A percentile compares a stretch with the other conserved stretches of the same genome.
These are phyloP conservation scores for Clonostachys byssicola DNA, from an alignment of 2,329 filamentous ascomycete genomes.

Conservation along the genomic window DNA sequence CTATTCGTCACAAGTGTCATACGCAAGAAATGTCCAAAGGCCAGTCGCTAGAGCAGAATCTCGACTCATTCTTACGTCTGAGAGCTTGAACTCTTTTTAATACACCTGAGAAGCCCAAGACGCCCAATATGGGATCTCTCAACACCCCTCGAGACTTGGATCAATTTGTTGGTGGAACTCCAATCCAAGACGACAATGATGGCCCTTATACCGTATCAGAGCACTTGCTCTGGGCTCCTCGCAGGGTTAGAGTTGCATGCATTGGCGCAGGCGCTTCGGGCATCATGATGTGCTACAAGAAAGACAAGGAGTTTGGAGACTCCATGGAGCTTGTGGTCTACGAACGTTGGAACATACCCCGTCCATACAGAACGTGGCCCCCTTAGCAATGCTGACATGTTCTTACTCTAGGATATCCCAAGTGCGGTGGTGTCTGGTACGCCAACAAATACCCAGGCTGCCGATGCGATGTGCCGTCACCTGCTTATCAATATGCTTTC, in stretches of 20 bases:
- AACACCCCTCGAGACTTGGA: background rate
- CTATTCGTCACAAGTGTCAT: too few species aligned
- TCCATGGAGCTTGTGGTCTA: background rate
- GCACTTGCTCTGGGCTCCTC: background rate
- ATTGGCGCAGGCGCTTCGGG: background rate
- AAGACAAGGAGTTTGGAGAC: background rate
- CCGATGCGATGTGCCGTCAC: constrained; percentile 49
- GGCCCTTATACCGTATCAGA: background rate
- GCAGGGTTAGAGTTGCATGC: background rate
- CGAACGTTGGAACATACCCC: background rate
- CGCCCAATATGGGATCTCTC: too few species aligned
- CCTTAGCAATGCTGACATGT: too few species aligned
- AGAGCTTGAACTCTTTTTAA: too few species aligned
- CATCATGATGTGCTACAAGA: background rate
- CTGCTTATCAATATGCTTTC: constrained; percentile 62
- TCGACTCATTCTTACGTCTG: too few species aligned
- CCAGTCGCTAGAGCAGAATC: too few species aligned
- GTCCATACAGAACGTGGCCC: too few species aligned
- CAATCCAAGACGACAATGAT: background rate
- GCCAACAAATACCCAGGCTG: constrained; percentile 19
- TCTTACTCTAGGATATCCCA: background rate
- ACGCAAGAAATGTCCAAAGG: too few species aligned
- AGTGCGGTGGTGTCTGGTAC: constrained; percentile 14
- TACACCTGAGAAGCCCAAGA: too few species aligned
- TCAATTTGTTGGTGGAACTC: background rate